Percentiles rank a stretch among this genome's conserved stretches.
These are phyloP conservation scores for Globisporangium yorkense DNA, from an alignment of 352 stramenopile species.

Conservation along the genomic window DNA sequence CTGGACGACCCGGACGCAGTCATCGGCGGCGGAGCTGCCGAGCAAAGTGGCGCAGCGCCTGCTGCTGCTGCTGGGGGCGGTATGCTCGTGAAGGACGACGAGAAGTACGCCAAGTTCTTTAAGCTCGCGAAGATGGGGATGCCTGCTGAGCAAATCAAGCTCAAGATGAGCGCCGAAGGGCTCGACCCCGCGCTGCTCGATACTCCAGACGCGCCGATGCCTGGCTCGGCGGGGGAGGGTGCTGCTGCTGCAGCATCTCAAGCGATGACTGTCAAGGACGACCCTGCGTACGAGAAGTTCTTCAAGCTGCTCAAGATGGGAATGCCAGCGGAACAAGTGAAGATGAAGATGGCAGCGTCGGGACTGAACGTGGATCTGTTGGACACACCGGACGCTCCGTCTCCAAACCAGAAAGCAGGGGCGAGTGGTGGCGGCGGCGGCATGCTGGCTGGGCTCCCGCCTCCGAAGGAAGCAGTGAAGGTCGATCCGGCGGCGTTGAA, in stretches of 20 bases:
- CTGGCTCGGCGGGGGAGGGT: conserved; percentile 21
- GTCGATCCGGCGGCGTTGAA: conserved; percentile 59
- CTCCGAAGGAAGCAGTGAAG: conserved; percentile 59
- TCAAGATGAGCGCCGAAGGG: conserved; percentile 93
- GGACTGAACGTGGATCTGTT: conserved; percentile 60
- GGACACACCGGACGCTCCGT: conserved; percentile 67
- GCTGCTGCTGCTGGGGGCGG: no score
- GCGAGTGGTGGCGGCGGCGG: conserved; percentile 12
- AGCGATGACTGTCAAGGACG: conserved; percentile 85
- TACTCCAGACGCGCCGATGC: conserved; percentile 76
- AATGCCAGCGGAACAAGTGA: conserved; percentile 87
- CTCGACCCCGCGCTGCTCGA: conserved; percentile 90
- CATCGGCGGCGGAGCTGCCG: conserved; percentile 31
- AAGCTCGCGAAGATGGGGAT: conserved; percentile 96
- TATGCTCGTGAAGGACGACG: conserved; percentile 61
- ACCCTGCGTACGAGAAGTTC: conserved; percentile 92
- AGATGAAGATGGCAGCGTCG: conserved; percentile 89
- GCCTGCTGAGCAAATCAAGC: conserved; percentile 90
- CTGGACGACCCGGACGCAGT: conserved; percentile 66
- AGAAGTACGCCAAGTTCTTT: conserved; percentile 93
- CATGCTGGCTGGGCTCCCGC: conserved; percentile 51
- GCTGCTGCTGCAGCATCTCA: conserved; percentile 6
- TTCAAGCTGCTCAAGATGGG: conserved; percentile 94
- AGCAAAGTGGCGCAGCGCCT: background rate
- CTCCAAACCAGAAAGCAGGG: conserved; percentile 48